A percentile compares a stretch with the other conserved stretches of the same genome.
phyloP scores from a whole-genome alignment of 495 filamentous ascomycete species.

The Aspergillus funiculosus region DNA sequence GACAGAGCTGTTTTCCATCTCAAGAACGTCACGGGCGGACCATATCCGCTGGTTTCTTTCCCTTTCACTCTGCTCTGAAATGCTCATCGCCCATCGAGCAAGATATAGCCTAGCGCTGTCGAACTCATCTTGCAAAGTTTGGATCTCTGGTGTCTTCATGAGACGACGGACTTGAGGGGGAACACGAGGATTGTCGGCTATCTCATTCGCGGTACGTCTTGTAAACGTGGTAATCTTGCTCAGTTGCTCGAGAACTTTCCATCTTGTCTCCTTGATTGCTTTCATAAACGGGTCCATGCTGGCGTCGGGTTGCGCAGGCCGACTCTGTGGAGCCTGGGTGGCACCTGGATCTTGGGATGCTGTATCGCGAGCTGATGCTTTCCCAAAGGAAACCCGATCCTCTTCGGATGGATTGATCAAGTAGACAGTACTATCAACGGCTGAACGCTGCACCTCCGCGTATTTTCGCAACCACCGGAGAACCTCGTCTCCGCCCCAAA shows the following conservation, averaged over 20 bases:
- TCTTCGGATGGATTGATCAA: constrained; percentile 81
- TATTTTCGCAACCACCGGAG: constrained; percentile 84
- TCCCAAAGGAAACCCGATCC: constrained; percentile 76
- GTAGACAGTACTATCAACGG: constrained; percentile 81
- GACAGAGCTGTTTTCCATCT: constrained; percentile 87
- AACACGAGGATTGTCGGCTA: constrained; percentile 80
- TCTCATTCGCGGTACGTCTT: constrained; percentile 80
- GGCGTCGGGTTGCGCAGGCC: constrained; percentile 49
- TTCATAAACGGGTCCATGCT: constrained; percentile 96
- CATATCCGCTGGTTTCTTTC: constrained; percentile 82
- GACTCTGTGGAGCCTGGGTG: constrained; percentile 27
- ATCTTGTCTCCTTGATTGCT: constrained; percentile 89
- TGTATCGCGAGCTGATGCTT: constrained; percentile 35
- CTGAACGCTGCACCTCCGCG: constrained; percentile 72
- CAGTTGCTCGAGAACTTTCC: constrained; percentile 92
- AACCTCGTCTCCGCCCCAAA: constrained; percentile 97
- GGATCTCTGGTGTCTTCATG: constrained; percentile 89
- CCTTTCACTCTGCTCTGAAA: constrained; percentile 89
- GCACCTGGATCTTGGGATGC: constrained; percentile 31
- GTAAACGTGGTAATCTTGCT: constrained; percentile 97
- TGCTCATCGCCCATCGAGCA: constrained; percentile 96
- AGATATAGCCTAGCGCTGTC: constrained; percentile 92
- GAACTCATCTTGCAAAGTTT: constrained; percentile 92
- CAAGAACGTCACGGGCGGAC: constrained; percentile 86
- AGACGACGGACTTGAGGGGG: constrained; percentile 81